phyloP scores from a whole-genome alignment of 2,329 filamentous ascomycete genomes.

The Ustulina deusta region DNA sequence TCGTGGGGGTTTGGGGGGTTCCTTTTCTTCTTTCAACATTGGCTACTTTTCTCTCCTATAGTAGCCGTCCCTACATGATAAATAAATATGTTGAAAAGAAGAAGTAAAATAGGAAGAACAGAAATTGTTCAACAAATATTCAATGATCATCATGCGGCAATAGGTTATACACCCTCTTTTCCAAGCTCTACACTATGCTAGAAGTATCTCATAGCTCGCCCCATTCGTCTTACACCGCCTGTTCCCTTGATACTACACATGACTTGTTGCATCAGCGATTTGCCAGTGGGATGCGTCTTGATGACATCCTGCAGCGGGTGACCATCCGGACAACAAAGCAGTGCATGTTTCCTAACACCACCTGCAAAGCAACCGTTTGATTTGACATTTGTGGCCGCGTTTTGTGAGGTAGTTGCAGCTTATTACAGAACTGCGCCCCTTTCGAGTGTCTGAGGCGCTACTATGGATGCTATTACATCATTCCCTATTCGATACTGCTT shows the following conservation, averaged over 20 bases:
- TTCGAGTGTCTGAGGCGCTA: background rate
- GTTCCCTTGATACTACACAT: slow-evolving; percentile 5
- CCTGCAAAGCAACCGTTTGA: background rate
- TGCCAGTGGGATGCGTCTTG: background rate
- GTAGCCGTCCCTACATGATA: too few species aligned
- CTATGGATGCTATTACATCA: background rate
- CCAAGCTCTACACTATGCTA: background rate
- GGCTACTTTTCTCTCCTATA: too few species aligned
- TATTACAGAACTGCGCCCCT: background rate
- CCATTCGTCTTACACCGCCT: slow-evolving; percentile 13
- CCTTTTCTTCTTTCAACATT: background rate
- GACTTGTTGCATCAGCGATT: slow-evolving; percentile 2
- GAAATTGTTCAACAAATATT: background rate
- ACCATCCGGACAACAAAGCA: slow-evolving; percentile 16
- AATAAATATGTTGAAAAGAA: background rate
- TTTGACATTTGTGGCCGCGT: slow-evolving; percentile 1
- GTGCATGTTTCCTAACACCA: slow-evolving; percentile 2
- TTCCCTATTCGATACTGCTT: background rate
- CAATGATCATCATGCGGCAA: background rate
- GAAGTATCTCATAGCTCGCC: background rate
- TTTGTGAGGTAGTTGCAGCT: background rate
- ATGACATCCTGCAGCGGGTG: slow-evolving; percentile 1
- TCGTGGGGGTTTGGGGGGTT: background rate
- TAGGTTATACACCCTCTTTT: background rate
- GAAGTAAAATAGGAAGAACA: background rate